These are phyloP conservation scores for Luzula sylvatica DNA, from an alignment of 176 grass and related monocot genomes.

Conservation along the genomic window DNA sequence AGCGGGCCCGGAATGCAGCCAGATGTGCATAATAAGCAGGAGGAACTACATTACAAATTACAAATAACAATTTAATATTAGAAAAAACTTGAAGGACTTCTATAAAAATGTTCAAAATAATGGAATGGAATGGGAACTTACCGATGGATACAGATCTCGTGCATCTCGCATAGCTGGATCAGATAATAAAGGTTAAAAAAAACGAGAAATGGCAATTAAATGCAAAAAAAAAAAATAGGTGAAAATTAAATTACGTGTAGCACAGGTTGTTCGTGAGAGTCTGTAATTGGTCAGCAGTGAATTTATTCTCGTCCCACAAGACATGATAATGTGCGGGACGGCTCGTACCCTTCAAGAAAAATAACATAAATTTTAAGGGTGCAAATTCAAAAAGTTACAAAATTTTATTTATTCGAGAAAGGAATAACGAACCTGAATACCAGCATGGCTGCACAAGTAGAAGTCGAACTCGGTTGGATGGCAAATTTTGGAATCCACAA, in stretches of 20 bases:
- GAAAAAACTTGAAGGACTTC: too few species aligned
- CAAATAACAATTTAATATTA: background rate
- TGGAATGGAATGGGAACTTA: slow-evolving; percentile 14
- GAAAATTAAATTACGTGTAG: slow-evolving; percentile 54
- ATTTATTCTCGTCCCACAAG: slow-evolving; percentile 92
- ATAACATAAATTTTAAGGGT: background rate
- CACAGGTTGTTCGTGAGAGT: slow-evolving; percentile 86
- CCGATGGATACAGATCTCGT: slow-evolving; percentile 83
- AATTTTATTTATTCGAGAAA: background rate
- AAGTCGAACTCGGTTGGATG: slow-evolving; percentile 92
- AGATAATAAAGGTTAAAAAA: slow-evolving; percentile 12
- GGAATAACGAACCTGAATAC: slow-evolving; percentile 47
- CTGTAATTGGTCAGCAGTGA: slow-evolving; percentile 70
- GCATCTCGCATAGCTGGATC: slow-evolving; percentile 68
- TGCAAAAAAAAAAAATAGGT: background rate
- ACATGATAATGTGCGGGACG: slow-evolving; percentile 92
- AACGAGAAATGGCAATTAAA: background rate
- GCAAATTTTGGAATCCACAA: slow-evolving; percentile 85
- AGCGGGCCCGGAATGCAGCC: slow-evolving; percentile 73
- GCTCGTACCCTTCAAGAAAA: slow-evolving; percentile 58
- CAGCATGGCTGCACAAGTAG: slow-evolving; percentile 91
- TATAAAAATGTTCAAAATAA: too few species aligned
- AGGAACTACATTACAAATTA: slow-evolving; percentile 38
- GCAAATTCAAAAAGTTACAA: background rate
- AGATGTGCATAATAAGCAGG: slow-evolving; percentile 84